Percentiles rank a stretch among this genome's conserved stretches.
phyloP scores from a whole-genome alignment of 225 moss, liverwort and hornwort genomes.

The Sphagnum contortum region DNA sequence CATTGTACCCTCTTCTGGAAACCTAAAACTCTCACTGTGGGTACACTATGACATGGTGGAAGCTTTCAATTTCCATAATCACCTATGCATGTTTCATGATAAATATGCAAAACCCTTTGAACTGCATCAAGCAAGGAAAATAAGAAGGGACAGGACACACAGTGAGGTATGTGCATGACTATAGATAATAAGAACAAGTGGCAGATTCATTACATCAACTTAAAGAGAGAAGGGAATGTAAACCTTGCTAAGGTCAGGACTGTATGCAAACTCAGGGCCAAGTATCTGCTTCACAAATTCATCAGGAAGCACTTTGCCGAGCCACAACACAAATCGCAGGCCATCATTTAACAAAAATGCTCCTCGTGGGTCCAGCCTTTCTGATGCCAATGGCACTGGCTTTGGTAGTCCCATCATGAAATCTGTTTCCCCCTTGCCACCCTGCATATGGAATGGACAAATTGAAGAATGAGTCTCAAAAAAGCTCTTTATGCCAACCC shows the following conservation, averaged over 20 bases:
- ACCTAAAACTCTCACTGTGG: too few relatives aligned
- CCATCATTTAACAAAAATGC: conserved; percentile 72
- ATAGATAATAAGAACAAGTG: too few relatives aligned
- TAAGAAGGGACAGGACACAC: background rate
- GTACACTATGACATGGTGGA: too few relatives aligned
- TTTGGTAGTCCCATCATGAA: conserved; percentile 41
- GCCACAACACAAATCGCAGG: conserved; percentile 74
- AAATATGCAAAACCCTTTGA: too few relatives aligned
- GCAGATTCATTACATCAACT: too few relatives aligned
- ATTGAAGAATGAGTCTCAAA: background rate
- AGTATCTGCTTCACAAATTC: conserved; percentile 67
- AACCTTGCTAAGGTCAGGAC: conserved; percentile 67
- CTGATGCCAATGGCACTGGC: conserved; percentile 40
- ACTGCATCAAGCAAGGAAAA: background rate
- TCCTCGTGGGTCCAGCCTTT: conserved; percentile 76
- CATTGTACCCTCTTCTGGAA: too few relatives aligned
- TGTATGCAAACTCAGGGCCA: conserved; percentile 63
- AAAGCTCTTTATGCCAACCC: background rate
- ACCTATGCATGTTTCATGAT: too few relatives aligned
- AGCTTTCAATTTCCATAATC: too few relatives aligned
- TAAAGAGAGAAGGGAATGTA: too few relatives aligned
- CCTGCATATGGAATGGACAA: conserved; percentile 24
- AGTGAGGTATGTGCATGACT: too few relatives aligned
- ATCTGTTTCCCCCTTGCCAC: conserved; percentile 31
- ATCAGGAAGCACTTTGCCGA: conserved; percentile 66